These are phyloP conservation scores for Pyrus hybrid DNA, from an alignment of 331 rosid species.

Conservation along the genomic window DNA sequence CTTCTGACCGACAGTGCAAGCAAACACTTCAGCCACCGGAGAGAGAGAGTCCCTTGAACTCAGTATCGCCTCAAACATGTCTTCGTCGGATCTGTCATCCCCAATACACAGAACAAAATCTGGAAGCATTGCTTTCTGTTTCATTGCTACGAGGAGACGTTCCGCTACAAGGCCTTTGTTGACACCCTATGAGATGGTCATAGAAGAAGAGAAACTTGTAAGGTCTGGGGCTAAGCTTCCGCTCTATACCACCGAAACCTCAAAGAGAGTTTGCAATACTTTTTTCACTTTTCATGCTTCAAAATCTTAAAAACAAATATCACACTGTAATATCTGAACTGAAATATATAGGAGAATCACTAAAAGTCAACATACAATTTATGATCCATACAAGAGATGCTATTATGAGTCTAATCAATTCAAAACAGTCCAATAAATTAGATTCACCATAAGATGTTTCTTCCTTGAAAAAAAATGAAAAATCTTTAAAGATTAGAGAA, in stretches of 20 bases:
- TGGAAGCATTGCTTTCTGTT: conserved; percentile 59
- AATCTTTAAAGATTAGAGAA: neutral
- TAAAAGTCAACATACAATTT: neutral
- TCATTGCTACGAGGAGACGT: conserved; percentile 62
- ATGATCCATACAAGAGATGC: neutral
- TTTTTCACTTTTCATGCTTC: neutral
- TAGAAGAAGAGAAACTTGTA: neutral
- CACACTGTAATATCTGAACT: neutral
- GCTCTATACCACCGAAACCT: too few species aligned
- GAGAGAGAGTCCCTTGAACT: conserved; percentile 52
- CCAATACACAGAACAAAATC: conserved; percentile 91
- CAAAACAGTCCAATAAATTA: neutral
- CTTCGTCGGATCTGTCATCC: conserved; percentile 91
- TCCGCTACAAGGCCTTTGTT: conserved; percentile 85
- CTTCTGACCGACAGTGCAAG: conserved; percentile 83
- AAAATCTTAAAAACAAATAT: neutral
- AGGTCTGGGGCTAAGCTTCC: neutral
- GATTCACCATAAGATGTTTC: neutral
- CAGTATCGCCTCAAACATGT: conserved; percentile 75
- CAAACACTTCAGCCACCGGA: conserved; percentile 67
- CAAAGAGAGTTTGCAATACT: neutral
- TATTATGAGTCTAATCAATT: neutral
- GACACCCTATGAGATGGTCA: conserved; percentile 53
- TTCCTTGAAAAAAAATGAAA: neutral
- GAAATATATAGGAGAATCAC: neutral